These are phyloP conservation scores for Boletus pseudo-olivaceus DNA, from an alignment of 768 basidiomycete species.

Conservation along the genomic window DNA sequence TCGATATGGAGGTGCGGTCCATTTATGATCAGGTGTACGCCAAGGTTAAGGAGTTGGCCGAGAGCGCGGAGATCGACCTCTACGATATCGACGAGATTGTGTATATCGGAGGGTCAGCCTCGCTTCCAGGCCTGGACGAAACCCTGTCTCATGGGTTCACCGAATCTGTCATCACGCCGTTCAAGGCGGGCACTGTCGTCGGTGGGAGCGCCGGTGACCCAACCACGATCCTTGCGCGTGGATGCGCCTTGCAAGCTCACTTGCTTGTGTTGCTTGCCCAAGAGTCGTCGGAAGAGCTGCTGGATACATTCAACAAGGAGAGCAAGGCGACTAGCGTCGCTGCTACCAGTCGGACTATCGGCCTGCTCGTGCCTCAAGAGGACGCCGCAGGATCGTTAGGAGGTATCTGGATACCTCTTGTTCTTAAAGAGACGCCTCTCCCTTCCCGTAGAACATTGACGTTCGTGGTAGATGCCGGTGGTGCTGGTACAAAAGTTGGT, in stretches of 20 bases:
- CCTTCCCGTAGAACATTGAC: constrained; percentile 60
- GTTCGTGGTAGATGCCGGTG: constrained; percentile 53
- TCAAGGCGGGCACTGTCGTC: constrained; percentile 60
- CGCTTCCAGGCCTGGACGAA: constrained; percentile 72
- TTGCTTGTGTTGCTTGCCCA: constrained; percentile 49
- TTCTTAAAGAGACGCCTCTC: constrained; percentile 67
- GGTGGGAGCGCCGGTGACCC: constrained; percentile 77
- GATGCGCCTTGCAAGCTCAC: constrained; percentile 73
- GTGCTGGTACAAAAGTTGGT: constrained; percentile 39
- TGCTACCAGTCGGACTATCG: constrained; percentile 62
- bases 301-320: constrained; percentile 44
- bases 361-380: constrained; percentile 57
- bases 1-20: constrained; percentile 57
- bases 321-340: constrained; percentile 42
- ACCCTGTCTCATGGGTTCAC: constrained; percentile 50
- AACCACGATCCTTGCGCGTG: constrained; percentile 70
- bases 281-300: constrained; percentile 50
- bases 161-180: constrained; percentile 63
- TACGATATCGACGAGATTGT: constrained; percentile 76
- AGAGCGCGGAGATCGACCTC: constrained; percentile 50
- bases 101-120: constrained; percentile 73
- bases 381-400: constrained; percentile 43
- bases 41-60: constrained; percentile 52
- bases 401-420: constrained; percentile 62
- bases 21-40: constrained; percentile 56